Base-by-base conservation (phyloP, 257 asterid species). In the Solanum sejunctum region DNA sequence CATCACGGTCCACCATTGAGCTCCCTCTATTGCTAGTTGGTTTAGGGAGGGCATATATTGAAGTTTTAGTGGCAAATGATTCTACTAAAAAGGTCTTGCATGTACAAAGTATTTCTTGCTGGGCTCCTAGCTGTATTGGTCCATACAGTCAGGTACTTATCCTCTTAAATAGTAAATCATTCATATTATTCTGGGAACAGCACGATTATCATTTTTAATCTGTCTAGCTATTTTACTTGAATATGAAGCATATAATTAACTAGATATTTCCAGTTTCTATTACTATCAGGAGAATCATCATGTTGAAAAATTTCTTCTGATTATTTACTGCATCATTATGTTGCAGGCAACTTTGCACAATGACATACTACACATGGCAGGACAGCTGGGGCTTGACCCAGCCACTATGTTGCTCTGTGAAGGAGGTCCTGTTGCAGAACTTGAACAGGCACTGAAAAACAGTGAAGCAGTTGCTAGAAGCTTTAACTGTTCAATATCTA, bases 121-220 rank as follows among this genome's bases (percentile, higher is more conserved):
- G 99, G 99, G 99, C 99, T 86, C 99, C 98, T 84, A 95, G 99
- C 85, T 96, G 99, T 86, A 96, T 96, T 60, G 99, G 99, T 88
- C 98, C 99, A 32, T 96, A 96, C 89, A 96, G 98, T 88, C 99
- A 96, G 99, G 99, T 96, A 85, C 83, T 90, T 64, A 87, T 85
- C 64, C 20, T 75, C 55, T 52, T 16, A 52, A 13, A 23, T 23
- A 51, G 23, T 51, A 2, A 47, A 49, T 43, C 45, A 78, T 78
- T 78, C 64, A 28, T 78, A 16, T 52, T 57, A 1, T 78, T 52
- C 49, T 39, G 21, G 82, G 82, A 39, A 10, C 21, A 15, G 8
- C 49, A 9, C 2, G 17, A 18, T 78, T 51, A 52, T 78, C 18
- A 0, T 78, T 52, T 78, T 52, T 20, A 52, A 16, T 52, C 26